Conservation (phyloP, 2,329 filamentous ascomycete species). For the Drechslerella dactyloides region DNA sequence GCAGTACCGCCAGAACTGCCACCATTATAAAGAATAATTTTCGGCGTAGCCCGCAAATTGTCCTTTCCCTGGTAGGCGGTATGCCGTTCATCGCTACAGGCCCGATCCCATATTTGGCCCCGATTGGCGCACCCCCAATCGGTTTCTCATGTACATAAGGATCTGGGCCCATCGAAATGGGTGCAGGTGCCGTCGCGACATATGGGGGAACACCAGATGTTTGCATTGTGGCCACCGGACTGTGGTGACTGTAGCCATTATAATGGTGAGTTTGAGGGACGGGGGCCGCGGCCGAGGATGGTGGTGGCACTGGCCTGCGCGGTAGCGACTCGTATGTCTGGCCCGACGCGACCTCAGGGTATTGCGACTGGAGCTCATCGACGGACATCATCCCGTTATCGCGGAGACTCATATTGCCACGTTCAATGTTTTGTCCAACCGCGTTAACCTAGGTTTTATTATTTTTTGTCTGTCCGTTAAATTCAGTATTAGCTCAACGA, state of each 20-base stretch:
- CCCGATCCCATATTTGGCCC: background rate
- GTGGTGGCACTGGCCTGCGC: background rate
- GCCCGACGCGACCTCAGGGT: background rate
- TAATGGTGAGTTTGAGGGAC: background rate
- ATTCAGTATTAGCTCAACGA: background rate
- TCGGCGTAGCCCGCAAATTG: conserved; percentile 30
- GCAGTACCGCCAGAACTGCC: conserved; percentile 8
- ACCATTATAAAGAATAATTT: conserved; percentile 31
- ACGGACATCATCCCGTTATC: conserved; percentile 17
- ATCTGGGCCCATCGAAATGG: background rate
- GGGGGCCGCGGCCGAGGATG: background rate
- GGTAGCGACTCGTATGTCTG: background rate
- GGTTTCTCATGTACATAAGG: conserved; percentile 8
- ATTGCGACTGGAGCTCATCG: background rate
- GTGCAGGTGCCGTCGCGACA: background rate
- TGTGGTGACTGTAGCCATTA: background rate
- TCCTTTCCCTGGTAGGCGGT: conserved; percentile 10
- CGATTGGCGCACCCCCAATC: conserved; percentile 11
- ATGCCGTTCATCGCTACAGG: conserved; percentile 10
- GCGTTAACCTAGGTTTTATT: background rate
- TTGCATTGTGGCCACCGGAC: background rate
- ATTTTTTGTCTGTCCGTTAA: too few species aligned
- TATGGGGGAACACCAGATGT: background rate
- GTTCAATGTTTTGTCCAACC: background rate
- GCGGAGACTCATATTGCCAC: background rate